Evolutionary conservation across 495 filamentous ascomycete species (phyloP).

Genomic region (Aspergillus asperescens): DNA sequence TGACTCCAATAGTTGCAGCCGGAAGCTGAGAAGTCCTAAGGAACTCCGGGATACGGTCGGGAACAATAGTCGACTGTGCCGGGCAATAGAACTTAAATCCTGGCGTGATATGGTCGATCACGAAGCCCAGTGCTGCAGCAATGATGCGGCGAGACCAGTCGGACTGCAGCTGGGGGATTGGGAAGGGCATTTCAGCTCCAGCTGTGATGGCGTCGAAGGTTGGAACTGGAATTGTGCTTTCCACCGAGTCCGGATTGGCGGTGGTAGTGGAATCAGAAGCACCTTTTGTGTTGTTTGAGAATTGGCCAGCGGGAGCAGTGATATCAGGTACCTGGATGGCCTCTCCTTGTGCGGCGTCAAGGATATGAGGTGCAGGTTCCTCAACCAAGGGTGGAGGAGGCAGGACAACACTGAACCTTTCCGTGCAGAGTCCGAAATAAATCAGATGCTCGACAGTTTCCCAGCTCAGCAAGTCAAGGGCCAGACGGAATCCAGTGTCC

Average conservation of each 20-base stretch:
- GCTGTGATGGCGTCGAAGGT: not conserved
- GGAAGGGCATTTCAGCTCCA: not conserved
- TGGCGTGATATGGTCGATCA: constrained; percentile 14
- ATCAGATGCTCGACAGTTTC: constrained; percentile 28
- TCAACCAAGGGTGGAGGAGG: not conserved
- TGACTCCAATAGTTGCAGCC: not conserved
- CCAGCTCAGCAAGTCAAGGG: constrained; percentile 22
- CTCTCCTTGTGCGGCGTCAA: not conserved
- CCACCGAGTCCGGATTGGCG: not conserved
- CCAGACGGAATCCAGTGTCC: constrained; percentile 26
- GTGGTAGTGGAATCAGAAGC: not conserved
- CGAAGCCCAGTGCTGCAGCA: constrained; percentile 19
- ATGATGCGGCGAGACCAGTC: constrained; percentile 17
- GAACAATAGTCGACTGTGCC: constrained; percentile 18
- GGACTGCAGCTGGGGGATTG: constrained; percentile 10
- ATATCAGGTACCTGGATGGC: not conserved
- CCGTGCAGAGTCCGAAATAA: constrained; percentile 20
- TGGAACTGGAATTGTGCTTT: not conserved
- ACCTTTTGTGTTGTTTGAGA: not conserved
- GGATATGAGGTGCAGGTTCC: not conserved
- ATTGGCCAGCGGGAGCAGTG: not conserved
- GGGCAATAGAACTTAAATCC: constrained; percentile 20
- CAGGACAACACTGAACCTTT: constrained; percentile 17
- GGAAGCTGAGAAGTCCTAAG: constrained; percentile 13
- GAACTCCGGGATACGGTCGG: constrained; percentile 24